phyloP scores from a whole-genome alignment of 345 rosid genomes.

The Populus pruinosa region DNA sequence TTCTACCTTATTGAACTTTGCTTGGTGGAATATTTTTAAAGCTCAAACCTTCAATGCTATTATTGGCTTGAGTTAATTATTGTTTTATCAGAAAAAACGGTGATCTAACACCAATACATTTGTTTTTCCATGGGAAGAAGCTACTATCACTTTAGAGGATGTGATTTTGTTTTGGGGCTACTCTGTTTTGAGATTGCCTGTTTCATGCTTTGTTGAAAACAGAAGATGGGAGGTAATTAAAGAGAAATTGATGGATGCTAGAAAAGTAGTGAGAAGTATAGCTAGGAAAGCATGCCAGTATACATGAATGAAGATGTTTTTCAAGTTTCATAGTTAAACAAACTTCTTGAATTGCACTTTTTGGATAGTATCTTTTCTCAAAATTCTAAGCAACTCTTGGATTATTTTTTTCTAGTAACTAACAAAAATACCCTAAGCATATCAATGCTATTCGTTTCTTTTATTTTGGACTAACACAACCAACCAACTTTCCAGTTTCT shows the following conservation, averaged over 20 bases:
- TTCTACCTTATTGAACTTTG: conserved; percentile 81
- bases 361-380: no score
- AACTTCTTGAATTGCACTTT: no score
- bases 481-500: no score
- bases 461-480: no score
- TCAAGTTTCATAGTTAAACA: no score
- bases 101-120: conserved; percentile 5
- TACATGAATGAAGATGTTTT: conserved; percentile 30
- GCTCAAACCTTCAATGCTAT: conserved; percentile 75
- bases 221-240: conserved; percentile 7
- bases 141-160: conserved; percentile 20
- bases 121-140: conserved; percentile 19
- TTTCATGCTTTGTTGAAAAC: conserved; percentile 1
- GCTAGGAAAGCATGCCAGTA: conserved; percentile 20
- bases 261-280: conserved; percentile 4
- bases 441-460: no score
- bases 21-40: conserved; percentile 70
- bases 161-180: conserved; percentile 6
- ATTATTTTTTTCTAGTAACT: no score
- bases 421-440: no score
- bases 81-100: not conserved
- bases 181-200: conserved; percentile 16
- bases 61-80: no score
- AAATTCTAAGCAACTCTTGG: no score
- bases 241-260: conserved; percentile 23